phyloP scores from a whole-genome alignment of 1,139 yeast genomes.

The Kluyveromyces sp. region DNA sequence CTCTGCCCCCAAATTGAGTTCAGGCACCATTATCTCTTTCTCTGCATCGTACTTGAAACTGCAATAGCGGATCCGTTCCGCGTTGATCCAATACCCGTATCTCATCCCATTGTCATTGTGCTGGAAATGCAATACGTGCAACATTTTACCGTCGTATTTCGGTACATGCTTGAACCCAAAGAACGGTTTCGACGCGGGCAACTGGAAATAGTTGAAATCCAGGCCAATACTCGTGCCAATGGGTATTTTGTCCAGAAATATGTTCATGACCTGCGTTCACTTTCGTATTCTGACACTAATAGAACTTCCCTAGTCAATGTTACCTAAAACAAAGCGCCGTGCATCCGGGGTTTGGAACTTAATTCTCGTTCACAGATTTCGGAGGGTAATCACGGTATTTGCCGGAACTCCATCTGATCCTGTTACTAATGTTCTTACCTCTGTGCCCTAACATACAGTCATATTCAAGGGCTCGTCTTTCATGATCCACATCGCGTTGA shows the following conservation, averaged over 20 bases:
- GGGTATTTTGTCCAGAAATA: conserved; percentile 12
- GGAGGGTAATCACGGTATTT: no score
- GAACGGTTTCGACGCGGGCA: conserved; percentile 20
- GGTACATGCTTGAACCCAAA: conserved; percentile 25
- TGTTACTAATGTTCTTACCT: no score
- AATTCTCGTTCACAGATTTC: neutral
- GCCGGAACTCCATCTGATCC: no score
- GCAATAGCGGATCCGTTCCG: conserved; percentile 9
- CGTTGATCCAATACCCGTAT: conserved; percentile 29
- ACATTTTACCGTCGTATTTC: conserved; percentile 3
- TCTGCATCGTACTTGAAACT: conserved; percentile 15
- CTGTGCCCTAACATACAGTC: neutral
- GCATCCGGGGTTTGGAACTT: no score
- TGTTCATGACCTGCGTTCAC: conserved; percentile 8
- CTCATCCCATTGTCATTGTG: conserved; percentile 17
- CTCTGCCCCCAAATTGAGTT: conserved; percentile 10
- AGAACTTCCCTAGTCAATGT: no score
- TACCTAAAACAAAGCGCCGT: no score
- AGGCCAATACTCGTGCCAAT: conserved; percentile 21
- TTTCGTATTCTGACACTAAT: no score
- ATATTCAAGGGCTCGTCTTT: neutral
- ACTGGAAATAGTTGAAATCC: conserved; percentile 23
- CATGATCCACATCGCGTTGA: neutral
- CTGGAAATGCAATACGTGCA: conserved; percentile 27
- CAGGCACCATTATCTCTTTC: conserved; percentile 15